Evolutionary conservation across 306 rosid species (phyloP).

Genomic region (Benincasa hispida): DNA sequence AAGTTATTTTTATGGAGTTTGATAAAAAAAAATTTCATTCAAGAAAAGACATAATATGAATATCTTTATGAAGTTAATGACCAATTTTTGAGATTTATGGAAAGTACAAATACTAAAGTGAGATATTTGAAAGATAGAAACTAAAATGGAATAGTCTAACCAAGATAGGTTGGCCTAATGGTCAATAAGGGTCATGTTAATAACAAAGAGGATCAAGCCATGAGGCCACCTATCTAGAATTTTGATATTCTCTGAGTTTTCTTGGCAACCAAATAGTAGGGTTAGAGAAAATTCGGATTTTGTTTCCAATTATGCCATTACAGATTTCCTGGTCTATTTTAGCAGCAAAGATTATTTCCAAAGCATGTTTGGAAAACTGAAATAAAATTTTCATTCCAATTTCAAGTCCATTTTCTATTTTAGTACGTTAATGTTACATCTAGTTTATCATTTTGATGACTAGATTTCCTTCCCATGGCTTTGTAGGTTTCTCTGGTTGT

Average conservation of each 20-base stretch:
- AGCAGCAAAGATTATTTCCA: background rate
- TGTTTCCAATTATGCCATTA: background rate
- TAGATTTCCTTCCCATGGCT: background rate
- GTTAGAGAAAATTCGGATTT: background rate
- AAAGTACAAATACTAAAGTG: background rate
- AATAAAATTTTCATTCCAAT: background rate
- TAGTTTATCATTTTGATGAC: background rate
- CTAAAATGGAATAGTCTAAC: too few relatives aligned
- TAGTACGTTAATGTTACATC: background rate
- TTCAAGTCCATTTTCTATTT: background rate
- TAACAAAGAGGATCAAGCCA: too few relatives aligned
- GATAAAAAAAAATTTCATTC: too few relatives aligned
- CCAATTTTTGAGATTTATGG: background rate
- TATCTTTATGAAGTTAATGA: background rate
- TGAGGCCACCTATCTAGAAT: too few relatives aligned
- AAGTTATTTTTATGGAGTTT: too few relatives aligned
- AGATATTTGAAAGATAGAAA: background rate
- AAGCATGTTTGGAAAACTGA: background rate
- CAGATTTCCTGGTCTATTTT: background rate
- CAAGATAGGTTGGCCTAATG: too few relatives aligned
- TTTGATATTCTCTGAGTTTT: too few relatives aligned
- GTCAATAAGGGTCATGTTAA: too few relatives aligned
- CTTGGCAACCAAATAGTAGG: background rate
- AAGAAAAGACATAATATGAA: too few relatives aligned
- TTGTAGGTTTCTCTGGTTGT: conserved; percentile 84